Conservation (phyloP, 805 yeast species). For the Monosporozyma servazzii region DNA sequence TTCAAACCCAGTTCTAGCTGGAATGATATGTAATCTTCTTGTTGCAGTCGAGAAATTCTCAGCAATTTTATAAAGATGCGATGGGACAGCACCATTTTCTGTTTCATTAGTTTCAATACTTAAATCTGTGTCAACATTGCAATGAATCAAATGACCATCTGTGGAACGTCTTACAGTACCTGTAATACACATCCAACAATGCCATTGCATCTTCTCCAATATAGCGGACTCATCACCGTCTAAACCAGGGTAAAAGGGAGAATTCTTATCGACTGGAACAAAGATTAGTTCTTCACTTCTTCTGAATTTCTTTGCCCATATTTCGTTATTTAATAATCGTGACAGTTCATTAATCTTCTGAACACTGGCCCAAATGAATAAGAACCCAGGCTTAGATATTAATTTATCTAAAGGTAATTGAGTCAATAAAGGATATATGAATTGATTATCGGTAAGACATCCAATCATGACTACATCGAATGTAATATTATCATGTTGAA, state of each 20-base stretch:
- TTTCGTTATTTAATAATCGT: constrained; percentile 42
- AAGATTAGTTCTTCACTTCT: constrained; percentile 85
- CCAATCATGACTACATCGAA: constrained; percentile 93
- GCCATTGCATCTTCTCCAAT: constrained; percentile 78
- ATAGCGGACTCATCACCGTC: constrained; percentile 40
- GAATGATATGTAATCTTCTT: constrained; percentile 76
- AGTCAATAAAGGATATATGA: constrained; percentile 50
- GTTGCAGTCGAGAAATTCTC: constrained; percentile 83
- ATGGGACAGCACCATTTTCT: constrained; percentile 51
- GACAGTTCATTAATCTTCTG: constrained; percentile 58
- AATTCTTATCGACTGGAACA: constrained; percentile 56
- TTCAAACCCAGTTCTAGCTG: constrained; percentile 57
- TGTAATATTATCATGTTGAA: constrained; percentile 42
- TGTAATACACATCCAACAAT: constrained; percentile 95
- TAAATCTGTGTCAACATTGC: constrained; percentile 86
- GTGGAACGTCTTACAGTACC: constrained; percentile 85
- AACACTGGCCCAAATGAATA: constrained; percentile 82
- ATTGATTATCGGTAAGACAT: constrained; percentile 67
- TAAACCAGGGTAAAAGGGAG: constrained; percentile 57
- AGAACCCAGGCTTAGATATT: constrained; percentile 76
- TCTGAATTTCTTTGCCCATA: constrained; percentile 62
- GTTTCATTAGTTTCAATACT: constrained; percentile 48
- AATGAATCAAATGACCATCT: constrained; percentile 78
- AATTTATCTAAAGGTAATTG: constrained; percentile 63
- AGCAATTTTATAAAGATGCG: constrained; percentile 67